Conservation (phyloP, 345 rosid species). For the Hypericum androsaemum region DNA sequence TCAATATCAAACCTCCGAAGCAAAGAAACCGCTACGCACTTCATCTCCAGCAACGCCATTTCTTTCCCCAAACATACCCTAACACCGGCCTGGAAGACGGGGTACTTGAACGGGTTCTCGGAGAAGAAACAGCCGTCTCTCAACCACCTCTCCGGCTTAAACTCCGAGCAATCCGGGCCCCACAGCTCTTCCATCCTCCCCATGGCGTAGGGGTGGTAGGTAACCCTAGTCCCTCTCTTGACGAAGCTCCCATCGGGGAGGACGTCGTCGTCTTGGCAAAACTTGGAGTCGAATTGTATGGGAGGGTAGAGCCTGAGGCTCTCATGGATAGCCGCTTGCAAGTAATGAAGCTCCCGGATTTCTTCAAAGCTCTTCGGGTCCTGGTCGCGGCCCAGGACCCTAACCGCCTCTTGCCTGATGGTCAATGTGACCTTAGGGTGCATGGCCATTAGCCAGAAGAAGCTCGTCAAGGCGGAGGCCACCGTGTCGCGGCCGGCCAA, state of each 20-base stretch:
- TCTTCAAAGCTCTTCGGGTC: constrained; percentile 27
- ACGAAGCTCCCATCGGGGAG: constrained; percentile 49
- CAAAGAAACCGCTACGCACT: no score
- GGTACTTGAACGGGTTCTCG: constrained; percentile 51
- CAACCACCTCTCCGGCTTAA: constrained; percentile 74
- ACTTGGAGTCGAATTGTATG: constrained; percentile 49
- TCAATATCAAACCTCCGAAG: no score
- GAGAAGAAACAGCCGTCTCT: constrained; percentile 32
- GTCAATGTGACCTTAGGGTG: constrained; percentile 25
- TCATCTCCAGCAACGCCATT: constrained; percentile 28
- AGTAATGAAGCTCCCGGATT: constrained; percentile 28
- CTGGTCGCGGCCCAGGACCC: constrained; percentile 21
- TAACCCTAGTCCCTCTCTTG: constrained; percentile 53
- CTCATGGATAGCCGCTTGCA: constrained; percentile 38
- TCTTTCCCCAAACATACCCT: constrained; percentile 78
- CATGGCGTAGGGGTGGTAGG: constrained; percentile 77
- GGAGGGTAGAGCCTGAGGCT: constrained; percentile 54
- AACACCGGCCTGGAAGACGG: constrained; percentile 63
- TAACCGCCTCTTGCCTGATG: constrained; percentile 30
- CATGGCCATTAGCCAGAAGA: constrained; percentile 36
- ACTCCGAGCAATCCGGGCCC: constrained; percentile 59
- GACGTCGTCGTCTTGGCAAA: constrained; percentile 27
- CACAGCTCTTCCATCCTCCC: constrained; percentile 58
- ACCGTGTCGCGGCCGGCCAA: constrained; percentile 59
- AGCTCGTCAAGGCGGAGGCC: constrained; percentile 42